Conservation (phyloP, 1,139 yeast species). For the Ogataea hybrid region DNA sequence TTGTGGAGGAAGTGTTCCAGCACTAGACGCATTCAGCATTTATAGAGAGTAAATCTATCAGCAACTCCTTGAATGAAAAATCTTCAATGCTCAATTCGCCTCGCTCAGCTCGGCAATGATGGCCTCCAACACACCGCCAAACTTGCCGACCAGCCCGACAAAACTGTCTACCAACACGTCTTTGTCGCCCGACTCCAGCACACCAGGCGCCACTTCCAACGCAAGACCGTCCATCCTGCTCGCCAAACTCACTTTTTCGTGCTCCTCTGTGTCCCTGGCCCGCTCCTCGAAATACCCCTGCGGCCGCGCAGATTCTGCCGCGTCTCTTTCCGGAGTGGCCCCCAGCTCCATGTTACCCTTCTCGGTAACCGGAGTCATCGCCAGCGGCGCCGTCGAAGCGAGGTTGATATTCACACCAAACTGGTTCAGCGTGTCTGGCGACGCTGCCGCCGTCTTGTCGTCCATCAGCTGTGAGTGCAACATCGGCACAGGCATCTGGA, state of each 20-base stretch:
- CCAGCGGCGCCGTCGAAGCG: slow-evolving; percentile 58
- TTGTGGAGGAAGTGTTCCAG: slow-evolving; percentile 43
- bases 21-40: not conserved
- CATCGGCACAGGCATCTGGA: slow-evolving; percentile 52
- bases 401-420: slow-evolving; percentile 48
- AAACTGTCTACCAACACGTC: slow-evolving; percentile 16
- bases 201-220: slow-evolving; percentile 4
- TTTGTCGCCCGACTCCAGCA: slow-evolving; percentile 10
- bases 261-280: not conserved
- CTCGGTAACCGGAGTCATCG: slow-evolving; percentile 80
- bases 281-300: slow-evolving; percentile 8
- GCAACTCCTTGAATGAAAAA: too few species aligned
- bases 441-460: slow-evolving; percentile 3
- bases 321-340: slow-evolving; percentile 23
- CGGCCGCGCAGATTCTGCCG: slow-evolving; percentile 8
- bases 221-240: slow-evolving; percentile 3
- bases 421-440: slow-evolving; percentile 27
- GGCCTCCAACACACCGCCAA: slow-evolving; percentile 21
- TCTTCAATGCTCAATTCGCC: not conserved
- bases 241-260: slow-evolving; percentile 1
- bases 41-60: too few species aligned
- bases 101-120: slow-evolving; percentile 20
- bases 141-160: slow-evolving; percentile 16
- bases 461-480: slow-evolving; percentile 30
- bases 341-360: slow-evolving; percentile 35